These are phyloP conservation scores for Dictyostelium firmibasis DNA, from an alignment of 78 protist genomes.

Conservation along the genomic window DNA sequence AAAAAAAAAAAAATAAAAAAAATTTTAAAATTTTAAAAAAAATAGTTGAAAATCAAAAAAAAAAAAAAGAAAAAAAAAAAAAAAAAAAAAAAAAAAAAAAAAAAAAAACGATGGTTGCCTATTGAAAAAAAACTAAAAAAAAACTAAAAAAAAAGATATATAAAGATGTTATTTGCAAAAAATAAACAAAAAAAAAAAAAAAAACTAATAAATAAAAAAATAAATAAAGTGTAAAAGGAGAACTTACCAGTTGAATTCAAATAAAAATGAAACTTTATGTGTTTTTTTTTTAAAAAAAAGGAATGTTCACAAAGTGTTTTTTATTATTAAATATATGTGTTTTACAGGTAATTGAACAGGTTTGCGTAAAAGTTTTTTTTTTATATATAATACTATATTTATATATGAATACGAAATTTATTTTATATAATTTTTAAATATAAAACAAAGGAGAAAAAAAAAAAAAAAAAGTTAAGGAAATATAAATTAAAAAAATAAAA, in stretches of 20 bases:
- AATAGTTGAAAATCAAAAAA: neutral
- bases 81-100: neutral
- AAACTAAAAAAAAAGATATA: too few relatives aligned
- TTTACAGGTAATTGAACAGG: neutral
- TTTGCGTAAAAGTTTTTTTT: neutral
- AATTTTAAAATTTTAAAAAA: neutral
- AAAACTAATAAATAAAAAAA: too few relatives aligned
- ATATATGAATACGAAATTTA: neutral
- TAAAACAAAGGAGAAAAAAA: too few relatives aligned
- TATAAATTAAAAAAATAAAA: neutral
- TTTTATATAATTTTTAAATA: too few relatives aligned
- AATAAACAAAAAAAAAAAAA: too few relatives aligned
- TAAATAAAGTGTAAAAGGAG: too few relatives aligned
- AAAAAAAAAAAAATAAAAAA: neutral
- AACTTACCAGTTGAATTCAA: neutral
- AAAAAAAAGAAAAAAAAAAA: neutral
- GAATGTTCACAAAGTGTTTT: neutral
- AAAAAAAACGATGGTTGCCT: too few relatives aligned
- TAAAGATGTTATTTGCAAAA: neutral
- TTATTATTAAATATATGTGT: neutral
- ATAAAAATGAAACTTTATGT: too few relatives aligned
- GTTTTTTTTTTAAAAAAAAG: neutral
- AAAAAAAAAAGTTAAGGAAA: neutral
- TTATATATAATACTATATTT: too few relatives aligned
- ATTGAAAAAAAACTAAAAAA: too few relatives aligned